phyloP scores from a whole-genome alignment of 2,329 filamentous ascomycete genomes.

The Bisporella sp. region DNA sequence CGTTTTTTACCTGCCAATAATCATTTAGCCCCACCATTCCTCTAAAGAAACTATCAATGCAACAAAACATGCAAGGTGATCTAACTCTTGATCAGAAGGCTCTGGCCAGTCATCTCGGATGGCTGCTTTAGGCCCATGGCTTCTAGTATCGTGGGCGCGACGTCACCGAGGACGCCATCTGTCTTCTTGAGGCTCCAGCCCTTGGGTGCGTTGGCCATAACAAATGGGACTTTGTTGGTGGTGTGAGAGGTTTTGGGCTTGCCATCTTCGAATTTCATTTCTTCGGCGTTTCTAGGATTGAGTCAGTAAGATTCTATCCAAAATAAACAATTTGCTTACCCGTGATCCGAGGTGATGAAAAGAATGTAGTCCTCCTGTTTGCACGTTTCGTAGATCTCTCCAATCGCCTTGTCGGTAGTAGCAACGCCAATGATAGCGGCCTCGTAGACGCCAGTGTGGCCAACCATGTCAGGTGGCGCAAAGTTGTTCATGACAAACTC shows the following conservation, averaged over 20 bases:
- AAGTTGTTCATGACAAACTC: constrained; percentile 99
- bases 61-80: constrained; percentile 10
- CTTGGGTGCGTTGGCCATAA: constrained; percentile 94
- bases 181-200: constrained; percentile 74
- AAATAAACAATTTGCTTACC: constrained; percentile 39
- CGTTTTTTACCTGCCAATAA: constrained; percentile 23
- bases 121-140: constrained; percentile 89
- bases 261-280: constrained; percentile 95
- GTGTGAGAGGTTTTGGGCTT: constrained; percentile 98
- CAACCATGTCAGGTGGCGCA: constrained; percentile 97
- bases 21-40: constrained; percentile 9
- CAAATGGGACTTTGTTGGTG: constrained; percentile 93
- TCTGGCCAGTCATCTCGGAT: constrained; percentile 84
- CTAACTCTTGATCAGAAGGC: constrained; percentile 67
- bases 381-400: constrained; percentile 85
- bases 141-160: constrained; percentile 87
- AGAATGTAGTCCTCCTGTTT: constrained; percentile 89
- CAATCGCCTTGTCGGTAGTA: constrained; percentile 90
- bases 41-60: background rate
- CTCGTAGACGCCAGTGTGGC: constrained; percentile 95
- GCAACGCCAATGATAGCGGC: constrained; percentile 79
- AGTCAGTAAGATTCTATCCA: constrained; percentile 5
- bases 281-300: constrained; percentile 69
- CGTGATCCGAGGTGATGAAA: constrained; percentile 94
- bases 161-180: constrained; percentile 91